Percentiles rank a stretch among this genome's conserved stretches.
phyloP scores from a whole-genome alignment of 2,329 filamentous ascomycete species.

The Neurospora crassa region DNA sequence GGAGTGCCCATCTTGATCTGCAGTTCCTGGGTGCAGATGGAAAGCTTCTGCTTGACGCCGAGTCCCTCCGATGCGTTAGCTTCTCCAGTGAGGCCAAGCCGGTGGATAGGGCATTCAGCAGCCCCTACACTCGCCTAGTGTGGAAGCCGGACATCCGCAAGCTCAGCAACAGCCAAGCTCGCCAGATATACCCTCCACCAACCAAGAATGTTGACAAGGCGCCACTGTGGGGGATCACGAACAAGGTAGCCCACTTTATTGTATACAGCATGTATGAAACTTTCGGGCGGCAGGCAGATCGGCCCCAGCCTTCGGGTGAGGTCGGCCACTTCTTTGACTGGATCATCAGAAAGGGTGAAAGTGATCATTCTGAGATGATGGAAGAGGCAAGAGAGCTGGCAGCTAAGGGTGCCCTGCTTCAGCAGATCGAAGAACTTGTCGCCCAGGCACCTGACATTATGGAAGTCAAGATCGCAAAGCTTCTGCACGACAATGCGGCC shows the following conservation, averaged over 20 bases:
- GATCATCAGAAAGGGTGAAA: background rate
- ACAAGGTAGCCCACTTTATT: constrained; percentile 1
- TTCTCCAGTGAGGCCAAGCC: constrained; percentile 1
- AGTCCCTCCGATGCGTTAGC: constrained; percentile 2
- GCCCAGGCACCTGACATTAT: background rate
- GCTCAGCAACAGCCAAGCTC: constrained; percentile 8
- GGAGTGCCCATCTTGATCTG: constrained; percentile 1
- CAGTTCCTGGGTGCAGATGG: background rate
- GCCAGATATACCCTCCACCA: constrained; percentile 9
- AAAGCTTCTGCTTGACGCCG: background rate
- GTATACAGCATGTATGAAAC: constrained; percentile 1
- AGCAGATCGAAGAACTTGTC: constrained; percentile 1
- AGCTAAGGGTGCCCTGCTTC: background rate
- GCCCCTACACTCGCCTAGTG: constrained; percentile 11
- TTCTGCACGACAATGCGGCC: constrained; percentile 8
- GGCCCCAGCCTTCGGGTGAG: constrained; percentile 1
- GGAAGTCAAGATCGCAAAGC: constrained; percentile 1
- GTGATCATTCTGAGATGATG: constrained; percentile 2
- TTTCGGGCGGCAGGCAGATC: background rate
- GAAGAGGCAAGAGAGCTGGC: constrained; percentile 1
- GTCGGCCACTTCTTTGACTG: constrained; percentile 3
- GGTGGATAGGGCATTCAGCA: constrained; percentile 7
- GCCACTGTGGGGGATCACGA: constrained; percentile 2
- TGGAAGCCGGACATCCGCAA: constrained; percentile 18
- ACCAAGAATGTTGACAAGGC: constrained; percentile 7